A percentile compares a stretch with the other conserved stretches of the same genome.
Conservation (phyloP, 2,329 filamentous ascomycete genomes). For the Botrytis porri region DNA sequence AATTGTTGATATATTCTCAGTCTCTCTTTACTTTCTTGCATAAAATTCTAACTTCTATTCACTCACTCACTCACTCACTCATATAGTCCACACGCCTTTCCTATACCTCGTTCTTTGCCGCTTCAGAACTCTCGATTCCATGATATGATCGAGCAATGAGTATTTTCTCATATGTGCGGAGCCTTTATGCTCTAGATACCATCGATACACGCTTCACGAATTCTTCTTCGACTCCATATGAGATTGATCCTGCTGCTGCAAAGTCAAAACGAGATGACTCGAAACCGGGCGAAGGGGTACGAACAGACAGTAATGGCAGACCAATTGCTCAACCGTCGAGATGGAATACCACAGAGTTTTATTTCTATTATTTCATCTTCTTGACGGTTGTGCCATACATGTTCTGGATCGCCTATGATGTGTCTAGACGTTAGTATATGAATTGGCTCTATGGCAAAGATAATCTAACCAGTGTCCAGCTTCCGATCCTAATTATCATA, state of each 20-base stretch:
- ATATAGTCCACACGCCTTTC: background rate
- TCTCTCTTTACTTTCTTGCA: slow-evolving; percentile 6
- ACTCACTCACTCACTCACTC: slow-evolving; percentile 8
- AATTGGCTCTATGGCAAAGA: background rate
- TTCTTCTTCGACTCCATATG: slow-evolving; percentile 66
- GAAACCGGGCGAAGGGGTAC: slow-evolving; percentile 33
- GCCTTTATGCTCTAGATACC: slow-evolving; percentile 64
- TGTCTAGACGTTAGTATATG: slow-evolving; percentile 69
- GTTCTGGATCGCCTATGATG: slow-evolving; percentile 85
- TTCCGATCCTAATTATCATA: slow-evolving; percentile 75
- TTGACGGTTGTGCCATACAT: slow-evolving; percentile 70
- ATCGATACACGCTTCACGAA: slow-evolving; percentile 71
- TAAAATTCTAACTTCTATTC: slow-evolving; percentile 3
- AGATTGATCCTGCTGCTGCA: slow-evolving; percentile 42
- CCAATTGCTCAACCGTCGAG: slow-evolving; percentile 59
- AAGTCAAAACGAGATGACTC: slow-evolving; percentile 33
- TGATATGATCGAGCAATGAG: slow-evolving; percentile 29
- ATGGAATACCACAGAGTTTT: slow-evolving; percentile 88
- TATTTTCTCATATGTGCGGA: slow-evolving; percentile 44
- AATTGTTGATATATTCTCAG: slow-evolving; percentile 6
- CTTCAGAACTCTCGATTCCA: background rate
- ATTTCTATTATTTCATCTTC: slow-evolving; percentile 72
- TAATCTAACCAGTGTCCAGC: slow-evolving; percentile 48
- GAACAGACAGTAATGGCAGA: slow-evolving; percentile 42
- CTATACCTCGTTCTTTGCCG: background rate